These are phyloP conservation scores for Leccinum subgranulosum DNA, from an alignment of 768 basidiomycete species.

Conservation along the genomic window DNA sequence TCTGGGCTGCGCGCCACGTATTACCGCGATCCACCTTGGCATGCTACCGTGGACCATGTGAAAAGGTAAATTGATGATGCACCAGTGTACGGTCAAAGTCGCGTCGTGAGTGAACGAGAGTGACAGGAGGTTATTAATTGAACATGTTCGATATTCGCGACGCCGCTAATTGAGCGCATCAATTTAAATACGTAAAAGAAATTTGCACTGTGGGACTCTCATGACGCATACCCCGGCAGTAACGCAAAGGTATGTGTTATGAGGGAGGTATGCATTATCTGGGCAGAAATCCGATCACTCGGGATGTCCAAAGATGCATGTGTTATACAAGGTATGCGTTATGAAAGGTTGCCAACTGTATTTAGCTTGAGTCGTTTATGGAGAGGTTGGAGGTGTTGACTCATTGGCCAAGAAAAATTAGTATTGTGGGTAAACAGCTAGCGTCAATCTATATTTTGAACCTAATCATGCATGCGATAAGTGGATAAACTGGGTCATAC, in stretches of 20 bases:
- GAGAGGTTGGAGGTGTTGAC: not conserved
- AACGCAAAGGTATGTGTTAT: not conserved
- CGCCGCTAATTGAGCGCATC: constrained; percentile 2
- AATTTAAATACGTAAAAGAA: constrained; percentile 13
- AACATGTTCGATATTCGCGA: constrained; percentile 19
- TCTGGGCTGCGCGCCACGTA: constrained; percentile 25
- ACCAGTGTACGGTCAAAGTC: not conserved
- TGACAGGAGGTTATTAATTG: constrained; percentile 25
- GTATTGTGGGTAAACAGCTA: constrained; percentile 8
- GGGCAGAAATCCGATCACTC: not conserved
- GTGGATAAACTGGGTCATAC: constrained; percentile 41
- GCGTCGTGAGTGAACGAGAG: not conserved
- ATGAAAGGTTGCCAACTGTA: not conserved
- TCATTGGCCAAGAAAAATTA: not conserved
- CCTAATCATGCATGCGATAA: not conserved
- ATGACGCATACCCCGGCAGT: not conserved
- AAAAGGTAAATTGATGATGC: not conserved
- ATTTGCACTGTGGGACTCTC: not conserved
- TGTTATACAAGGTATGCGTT: not conserved
- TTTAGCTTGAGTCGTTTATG: not conserved
- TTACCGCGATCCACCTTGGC: constrained; percentile 30
- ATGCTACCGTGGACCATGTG: constrained; percentile 12
- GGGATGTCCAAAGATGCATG: not conserved
- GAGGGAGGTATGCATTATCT: not conserved
- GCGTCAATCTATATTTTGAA: constrained; percentile 5